A percentile compares a stretch with the other conserved stretches of the same genome.
These are phyloP conservation scores for Phyllosticta capitalensis DNA, from an alignment of 2,329 filamentous ascomycete genomes.

Conservation along the genomic window DNA sequence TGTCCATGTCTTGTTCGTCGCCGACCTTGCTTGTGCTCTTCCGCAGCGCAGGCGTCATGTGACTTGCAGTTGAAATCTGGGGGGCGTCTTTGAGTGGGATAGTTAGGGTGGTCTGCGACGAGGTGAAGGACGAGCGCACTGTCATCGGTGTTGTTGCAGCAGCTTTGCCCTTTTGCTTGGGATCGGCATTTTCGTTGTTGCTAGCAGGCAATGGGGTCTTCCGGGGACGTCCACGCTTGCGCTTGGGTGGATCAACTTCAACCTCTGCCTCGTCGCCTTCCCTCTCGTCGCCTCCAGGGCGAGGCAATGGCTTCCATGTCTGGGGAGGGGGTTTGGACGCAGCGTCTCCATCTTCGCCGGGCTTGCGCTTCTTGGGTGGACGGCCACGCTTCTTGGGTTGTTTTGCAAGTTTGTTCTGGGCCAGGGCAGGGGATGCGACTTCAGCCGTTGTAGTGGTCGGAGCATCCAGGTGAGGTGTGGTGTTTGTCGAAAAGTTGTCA, in stretches of 20 bases:
- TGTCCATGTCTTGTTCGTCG: neutral
- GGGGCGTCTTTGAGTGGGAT: neutral
- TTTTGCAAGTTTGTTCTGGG: constrained; percentile 18
- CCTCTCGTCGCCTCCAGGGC: neutral
- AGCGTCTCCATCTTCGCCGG: constrained; percentile 19
- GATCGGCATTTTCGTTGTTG: neutral
- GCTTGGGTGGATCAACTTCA: constrained; percentile 3
- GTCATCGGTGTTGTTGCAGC: neutral
- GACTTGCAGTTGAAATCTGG: neutral
- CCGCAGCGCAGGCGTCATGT: neutral
- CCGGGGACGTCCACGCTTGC: constrained; percentile 9
- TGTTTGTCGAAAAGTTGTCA: neutral
- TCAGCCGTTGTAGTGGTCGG: neutral
- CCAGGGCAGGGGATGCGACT: constrained; percentile 19
- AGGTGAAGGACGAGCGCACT: neutral
- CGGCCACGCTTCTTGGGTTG: constrained; percentile 15
- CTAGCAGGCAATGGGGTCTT: neutral
- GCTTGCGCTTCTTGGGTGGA: constrained; percentile 32
- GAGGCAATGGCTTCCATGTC: neutral
- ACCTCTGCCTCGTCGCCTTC: neutral
- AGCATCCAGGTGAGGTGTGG: neutral
- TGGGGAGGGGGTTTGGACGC: constrained; percentile 8
- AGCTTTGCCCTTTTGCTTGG: neutral
- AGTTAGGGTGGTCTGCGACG: neutral
- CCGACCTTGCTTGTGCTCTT: neutral